phyloP scores from a whole-genome alignment of 2,329 filamentous ascomycete genomes.

The Aspergillus novoparasiticus region DNA sequence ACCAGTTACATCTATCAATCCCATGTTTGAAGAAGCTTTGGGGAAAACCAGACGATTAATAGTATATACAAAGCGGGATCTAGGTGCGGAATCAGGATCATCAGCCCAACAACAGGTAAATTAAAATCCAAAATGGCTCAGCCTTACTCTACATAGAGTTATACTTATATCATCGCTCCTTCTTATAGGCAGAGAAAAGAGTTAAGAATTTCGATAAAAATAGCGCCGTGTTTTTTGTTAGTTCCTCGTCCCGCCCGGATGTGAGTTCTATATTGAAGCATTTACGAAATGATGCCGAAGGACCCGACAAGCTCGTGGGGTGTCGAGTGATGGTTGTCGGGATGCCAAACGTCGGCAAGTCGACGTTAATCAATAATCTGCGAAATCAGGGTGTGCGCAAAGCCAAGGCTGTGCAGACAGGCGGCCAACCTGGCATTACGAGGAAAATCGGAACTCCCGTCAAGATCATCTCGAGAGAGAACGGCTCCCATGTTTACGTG shows the following conservation, averaged over 20 bases:
- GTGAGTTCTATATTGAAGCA: slow-evolving; percentile 36
- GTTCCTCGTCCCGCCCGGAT: slow-evolving; percentile 33
- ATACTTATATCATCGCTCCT: too few species aligned
- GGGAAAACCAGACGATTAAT: slow-evolving; percentile 74
- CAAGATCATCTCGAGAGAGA: slow-evolving; percentile 68
- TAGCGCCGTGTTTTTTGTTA: slow-evolving; percentile 40
- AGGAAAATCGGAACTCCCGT: slow-evolving; percentile 81
- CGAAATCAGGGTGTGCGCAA: slow-evolving; percentile 67
- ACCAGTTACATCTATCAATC: slow-evolving; percentile 86
- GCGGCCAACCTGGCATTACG: slow-evolving; percentile 86
- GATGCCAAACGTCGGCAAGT: slow-evolving; percentile 98
- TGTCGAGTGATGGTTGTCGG: slow-evolving; percentile 85
- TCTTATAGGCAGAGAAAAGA: slow-evolving; percentile 33
- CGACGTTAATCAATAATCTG: slow-evolving; percentile 85
- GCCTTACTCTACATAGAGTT: not conserved
- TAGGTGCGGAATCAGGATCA: slow-evolving; percentile 56
- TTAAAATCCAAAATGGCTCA: not conserved
- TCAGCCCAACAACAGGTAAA: slow-evolving; percentile 45
- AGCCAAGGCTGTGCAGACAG: slow-evolving; percentile 77
- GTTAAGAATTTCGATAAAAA: slow-evolving; percentile 38
- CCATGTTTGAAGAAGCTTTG: slow-evolving; percentile 78
- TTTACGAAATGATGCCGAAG: slow-evolving; percentile 32
- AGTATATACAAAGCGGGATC: slow-evolving; percentile 88
- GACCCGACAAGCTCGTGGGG: slow-evolving; percentile 65
- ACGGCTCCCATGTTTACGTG: slow-evolving; percentile 71